Conservation (phyloP, 495 filamentous ascomycete species). For the Astrothelium macrocarpum region DNA sequence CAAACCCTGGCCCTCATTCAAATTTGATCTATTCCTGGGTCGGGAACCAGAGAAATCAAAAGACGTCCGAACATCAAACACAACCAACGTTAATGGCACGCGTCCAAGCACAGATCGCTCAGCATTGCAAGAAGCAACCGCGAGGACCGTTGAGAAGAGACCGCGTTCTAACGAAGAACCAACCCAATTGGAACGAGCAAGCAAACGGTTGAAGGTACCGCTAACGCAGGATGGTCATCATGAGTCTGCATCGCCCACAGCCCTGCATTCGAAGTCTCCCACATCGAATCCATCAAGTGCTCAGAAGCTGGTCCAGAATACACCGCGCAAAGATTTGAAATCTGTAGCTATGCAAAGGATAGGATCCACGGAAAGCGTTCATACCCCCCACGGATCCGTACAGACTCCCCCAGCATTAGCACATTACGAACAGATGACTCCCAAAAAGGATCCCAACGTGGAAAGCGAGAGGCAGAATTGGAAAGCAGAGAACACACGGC, state of each 20-base stretch:
- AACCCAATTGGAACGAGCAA: conserved; percentile 4
- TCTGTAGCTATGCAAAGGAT: background rate
- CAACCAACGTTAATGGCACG: background rate
- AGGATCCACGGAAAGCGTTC: background rate
- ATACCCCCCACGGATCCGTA: conserved; percentile 1
- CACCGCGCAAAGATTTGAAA: background rate
- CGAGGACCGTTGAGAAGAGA: conserved; percentile 18
- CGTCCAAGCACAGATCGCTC: background rate
- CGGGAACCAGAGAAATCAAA: conserved; percentile 11
- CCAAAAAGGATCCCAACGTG: background rate
- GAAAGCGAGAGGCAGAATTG: background rate
- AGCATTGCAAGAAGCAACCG: background rate
- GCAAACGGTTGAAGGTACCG: conserved; percentile 19
- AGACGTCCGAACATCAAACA: conserved; percentile 7
- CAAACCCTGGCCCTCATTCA: background rate
- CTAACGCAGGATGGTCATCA: conserved; percentile 8
- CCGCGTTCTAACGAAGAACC: conserved; percentile 14
- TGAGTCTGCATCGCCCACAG: conserved; percentile 15
- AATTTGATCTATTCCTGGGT: background rate
- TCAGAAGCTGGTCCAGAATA: conserved; percentile 14
- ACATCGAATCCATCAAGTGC: conserved; percentile 21
- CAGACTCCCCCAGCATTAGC: background rate
- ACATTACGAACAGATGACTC: background rate
- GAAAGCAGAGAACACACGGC: background rate
- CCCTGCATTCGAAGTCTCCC: conserved; percentile 18